These are phyloP conservation scores for Purpureocillium lavendulum DNA, from an alignment of 2,329 filamentous ascomycete species.

Conservation along the genomic window DNA sequence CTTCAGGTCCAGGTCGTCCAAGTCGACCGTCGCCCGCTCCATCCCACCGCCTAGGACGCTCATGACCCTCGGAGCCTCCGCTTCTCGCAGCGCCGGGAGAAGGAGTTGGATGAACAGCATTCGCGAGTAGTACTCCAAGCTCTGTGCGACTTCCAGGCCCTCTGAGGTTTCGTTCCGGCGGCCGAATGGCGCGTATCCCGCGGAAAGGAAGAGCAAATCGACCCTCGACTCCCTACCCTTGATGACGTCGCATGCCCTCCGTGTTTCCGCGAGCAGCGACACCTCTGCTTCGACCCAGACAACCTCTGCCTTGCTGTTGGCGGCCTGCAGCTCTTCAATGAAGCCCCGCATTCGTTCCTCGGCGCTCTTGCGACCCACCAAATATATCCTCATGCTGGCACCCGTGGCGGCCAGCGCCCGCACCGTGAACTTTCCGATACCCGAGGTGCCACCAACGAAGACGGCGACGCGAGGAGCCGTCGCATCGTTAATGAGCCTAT, in stretches of 20 bases:
- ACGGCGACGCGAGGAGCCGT: constrained; percentile 28
- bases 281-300: no score
- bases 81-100: constrained; percentile 26
- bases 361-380: no score
- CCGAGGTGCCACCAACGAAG: constrained; percentile 37
- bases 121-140: constrained; percentile 33
- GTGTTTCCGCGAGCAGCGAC: no score
- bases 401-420: constrained; percentile 9
- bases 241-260: no score
- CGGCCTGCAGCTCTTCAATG: constrained; percentile 14
- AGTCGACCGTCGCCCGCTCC: constrained; percentile 8
- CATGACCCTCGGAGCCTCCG: constrained; percentile 17
- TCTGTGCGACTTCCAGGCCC: constrained; percentile 31
- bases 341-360: no score
- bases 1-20: constrained; percentile 17
- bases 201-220: constrained; percentile 34
- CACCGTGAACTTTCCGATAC: constrained; percentile 33
- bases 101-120: constrained; percentile 31
- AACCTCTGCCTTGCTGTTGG: no score
- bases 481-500: constrained; percentile 27
- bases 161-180: constrained; percentile 28
- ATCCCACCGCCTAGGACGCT: constrained; percentile 15
- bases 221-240: constrained; percentile 20
- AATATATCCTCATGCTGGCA: no score
- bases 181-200: constrained; percentile 34